Base-by-base conservation (phyloP, 75 land plant species). In the Sequoia sempervirens region DNA sequence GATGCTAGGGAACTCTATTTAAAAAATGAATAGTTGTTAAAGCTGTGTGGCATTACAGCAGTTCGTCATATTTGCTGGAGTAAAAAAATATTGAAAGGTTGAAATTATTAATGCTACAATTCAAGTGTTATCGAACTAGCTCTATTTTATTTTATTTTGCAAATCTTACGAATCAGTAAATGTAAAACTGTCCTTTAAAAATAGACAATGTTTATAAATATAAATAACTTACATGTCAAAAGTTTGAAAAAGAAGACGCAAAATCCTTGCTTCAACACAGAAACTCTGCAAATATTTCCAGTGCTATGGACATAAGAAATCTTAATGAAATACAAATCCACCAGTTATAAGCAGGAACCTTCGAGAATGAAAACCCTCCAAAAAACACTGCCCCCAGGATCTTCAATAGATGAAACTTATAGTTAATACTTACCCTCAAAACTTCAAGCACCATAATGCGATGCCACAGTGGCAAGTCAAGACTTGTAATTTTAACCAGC, bases 391-490 rank as follows among this genome's bases (percentile, higher is more conserved):
- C 50, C 30, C 20, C 28, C 28, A 45, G 3, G 32, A 78, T n/a
- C 28, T 47, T n/a, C 52, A 43, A 45, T 45, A 64, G 18, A 79
- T 32, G 41, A 79, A 84, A n/a, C 37, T 46, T 45, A 86, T 41
- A 50, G 4, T 45, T 37, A n/a, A 76, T 32, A 64, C 84, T 52
- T 90, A 97, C 99, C 94, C 99, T 91, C 78, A 96, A 86, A 73
- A 94, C 85, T 86, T 98, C 99, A 87, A 98, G 99, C 78, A 95
- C 99, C 92, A 98, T 94, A 74, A 96, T 98, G 6, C 91, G 95
- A 86, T 98, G 97, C 99, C 99, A 98, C 15, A 92, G 87, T 81
- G 97, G 99, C 79, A 98, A 87, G 83, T 96, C 98, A 82, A 96
- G 90, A 74, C 90, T 81, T 45, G 92, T 93, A 58, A 92, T 90